phyloP scores from a whole-genome alignment of 2,329 filamentous ascomycete genomes.

The Coniochaeta sp. region DNA sequence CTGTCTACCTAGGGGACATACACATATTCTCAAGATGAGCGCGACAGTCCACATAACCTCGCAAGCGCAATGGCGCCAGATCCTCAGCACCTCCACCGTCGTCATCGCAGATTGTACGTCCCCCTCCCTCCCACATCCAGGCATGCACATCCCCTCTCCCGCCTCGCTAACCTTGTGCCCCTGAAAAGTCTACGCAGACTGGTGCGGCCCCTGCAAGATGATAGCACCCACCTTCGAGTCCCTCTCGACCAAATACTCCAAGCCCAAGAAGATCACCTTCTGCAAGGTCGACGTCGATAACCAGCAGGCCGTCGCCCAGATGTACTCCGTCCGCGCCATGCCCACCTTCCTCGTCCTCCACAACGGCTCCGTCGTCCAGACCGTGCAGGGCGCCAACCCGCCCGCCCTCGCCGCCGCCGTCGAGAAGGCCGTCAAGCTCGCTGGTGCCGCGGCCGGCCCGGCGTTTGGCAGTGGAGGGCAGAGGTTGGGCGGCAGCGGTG shows the following conservation, averaged over 20 bases:
- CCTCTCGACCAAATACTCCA: slow-evolving; percentile 70
- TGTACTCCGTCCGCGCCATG: slow-evolving; percentile 78
- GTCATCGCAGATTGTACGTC: slow-evolving; percentile 84
- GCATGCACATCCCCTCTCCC: slow-evolving; percentile 6
- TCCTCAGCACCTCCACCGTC: slow-evolving; percentile 66
- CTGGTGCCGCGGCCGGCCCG: slow-evolving; percentile 33
- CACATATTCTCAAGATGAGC: slow-evolving; percentile 30
- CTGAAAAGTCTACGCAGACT: slow-evolving; percentile 78
- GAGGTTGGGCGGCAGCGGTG: slow-evolving; percentile 40
- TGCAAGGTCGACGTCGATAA: slow-evolving; percentile 86
- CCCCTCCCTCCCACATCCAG: slow-evolving; percentile 12
- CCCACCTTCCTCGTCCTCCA: slow-evolving; percentile 93
- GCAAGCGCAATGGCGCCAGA: slow-evolving; percentile 60
- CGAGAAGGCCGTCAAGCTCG: slow-evolving; percentile 57
- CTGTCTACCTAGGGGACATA: too few species aligned
- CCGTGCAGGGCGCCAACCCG: slow-evolving; percentile 75
- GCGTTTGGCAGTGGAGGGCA: slow-evolving; percentile 48
- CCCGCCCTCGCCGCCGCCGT: slow-evolving; percentile 69
- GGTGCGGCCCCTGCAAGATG: slow-evolving; percentile 89
- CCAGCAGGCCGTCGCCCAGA: slow-evolving; percentile 67
- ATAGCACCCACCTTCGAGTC: slow-evolving; percentile 86
- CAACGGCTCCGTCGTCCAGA: slow-evolving; percentile 63
- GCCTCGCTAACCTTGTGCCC: slow-evolving; percentile 5
- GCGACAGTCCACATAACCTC: slow-evolving; percentile 53
- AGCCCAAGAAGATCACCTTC: slow-evolving; percentile 78